These are phyloP conservation scores for Bauhinia variegata DNA, from an alignment of 306 rosid genomes.

Conservation along the genomic window DNA sequence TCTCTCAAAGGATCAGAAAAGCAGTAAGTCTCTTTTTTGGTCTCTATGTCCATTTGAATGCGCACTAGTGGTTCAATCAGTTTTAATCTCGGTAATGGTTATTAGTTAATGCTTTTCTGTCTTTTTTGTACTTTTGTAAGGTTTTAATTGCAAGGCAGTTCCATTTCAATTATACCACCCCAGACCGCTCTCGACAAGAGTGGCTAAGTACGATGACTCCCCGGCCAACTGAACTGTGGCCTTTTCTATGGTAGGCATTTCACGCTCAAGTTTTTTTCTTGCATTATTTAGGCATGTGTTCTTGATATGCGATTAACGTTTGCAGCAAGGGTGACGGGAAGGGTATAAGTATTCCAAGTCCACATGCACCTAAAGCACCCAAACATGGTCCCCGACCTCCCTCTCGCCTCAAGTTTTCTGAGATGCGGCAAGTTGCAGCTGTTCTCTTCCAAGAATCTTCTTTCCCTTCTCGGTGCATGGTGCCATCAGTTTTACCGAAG, in stretches of 20 bases:
- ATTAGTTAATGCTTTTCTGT: constrained; percentile 2
- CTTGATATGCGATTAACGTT: constrained; percentile 15
- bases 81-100: constrained; percentile 2
- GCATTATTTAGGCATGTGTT: constrained; percentile 14
- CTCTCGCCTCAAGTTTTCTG: constrained; percentile 84
- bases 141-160: constrained; percentile 81
- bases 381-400: constrained; percentile 91
- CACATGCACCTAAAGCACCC: constrained; percentile 92
- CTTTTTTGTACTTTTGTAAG: constrained; percentile 43
- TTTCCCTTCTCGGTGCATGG: constrained; percentile 71
- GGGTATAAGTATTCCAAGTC: constrained; percentile 60
- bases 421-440: constrained; percentile 90
- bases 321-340: constrained; percentile 76
- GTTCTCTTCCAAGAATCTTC: constrained; percentile 87
- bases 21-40: constrained; percentile 71
- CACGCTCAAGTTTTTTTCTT: background rate
- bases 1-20: constrained; percentile 74
- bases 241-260: constrained; percentile 60
- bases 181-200: constrained; percentile 89
- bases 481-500: constrained; percentile 71
- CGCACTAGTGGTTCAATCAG: constrained; percentile 12
- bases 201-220: constrained; percentile 74
- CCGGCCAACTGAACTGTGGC: constrained; percentile 77
- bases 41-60: constrained; percentile 12
- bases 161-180: constrained; percentile 88